phyloP scores from a whole-genome alignment of 2,329 filamentous ascomycete genomes.

The Neofusicoccum laricinum region DNA sequence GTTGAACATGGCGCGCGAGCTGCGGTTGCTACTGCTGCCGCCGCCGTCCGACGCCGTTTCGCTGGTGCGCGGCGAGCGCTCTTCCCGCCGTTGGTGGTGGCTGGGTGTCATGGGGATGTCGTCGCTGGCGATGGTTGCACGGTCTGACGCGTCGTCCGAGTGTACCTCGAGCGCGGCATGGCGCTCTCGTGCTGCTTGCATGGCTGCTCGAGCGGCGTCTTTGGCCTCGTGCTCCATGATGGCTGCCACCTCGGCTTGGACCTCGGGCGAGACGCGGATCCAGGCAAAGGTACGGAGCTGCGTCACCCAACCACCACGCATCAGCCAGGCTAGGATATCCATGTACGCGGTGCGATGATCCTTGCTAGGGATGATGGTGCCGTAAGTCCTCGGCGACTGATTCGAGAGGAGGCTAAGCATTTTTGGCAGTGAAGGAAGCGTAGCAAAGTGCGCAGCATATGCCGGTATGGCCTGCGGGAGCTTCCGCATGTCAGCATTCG shows the following conservation, averaged over 20 bases:
- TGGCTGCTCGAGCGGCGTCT: conserved; percentile 27
- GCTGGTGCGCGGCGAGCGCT: conserved; percentile 2
- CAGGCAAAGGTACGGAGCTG: conserved; percentile 90
- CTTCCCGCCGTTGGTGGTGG: conserved; percentile 20
- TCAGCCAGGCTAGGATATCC: conserved; percentile 87
- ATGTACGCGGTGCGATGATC: conserved; percentile 86
- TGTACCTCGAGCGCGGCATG: conserved; percentile 10
- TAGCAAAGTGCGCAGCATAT: conserved; percentile 78
- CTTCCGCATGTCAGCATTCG: conserved; percentile 75
- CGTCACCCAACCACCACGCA: conserved; percentile 89
- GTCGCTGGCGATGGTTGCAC: conserved; percentile 16
- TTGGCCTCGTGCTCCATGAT: conserved; percentile 55
- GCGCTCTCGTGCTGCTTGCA: conserved; percentile 11
- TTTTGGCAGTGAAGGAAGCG: conserved; percentile 77
- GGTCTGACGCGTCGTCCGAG: conserved; percentile 13
- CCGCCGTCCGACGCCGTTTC: conserved; percentile 28
- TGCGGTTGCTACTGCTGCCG: conserved; percentile 34
- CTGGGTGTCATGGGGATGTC: conserved; percentile 29
- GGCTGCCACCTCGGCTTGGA: conserved; percentile 76
- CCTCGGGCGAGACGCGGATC: conserved; percentile 77
- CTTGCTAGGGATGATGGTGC: conserved; percentile 78
- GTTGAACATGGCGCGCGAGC: conserved; percentile 26
- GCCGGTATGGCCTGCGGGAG: conserved; percentile 66
- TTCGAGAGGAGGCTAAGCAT: conserved; percentile 83
- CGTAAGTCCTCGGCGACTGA: conserved; percentile 72